phyloP scores from a whole-genome alignment of 345 rosid genomes.

The Raphanus sativus region DNA sequence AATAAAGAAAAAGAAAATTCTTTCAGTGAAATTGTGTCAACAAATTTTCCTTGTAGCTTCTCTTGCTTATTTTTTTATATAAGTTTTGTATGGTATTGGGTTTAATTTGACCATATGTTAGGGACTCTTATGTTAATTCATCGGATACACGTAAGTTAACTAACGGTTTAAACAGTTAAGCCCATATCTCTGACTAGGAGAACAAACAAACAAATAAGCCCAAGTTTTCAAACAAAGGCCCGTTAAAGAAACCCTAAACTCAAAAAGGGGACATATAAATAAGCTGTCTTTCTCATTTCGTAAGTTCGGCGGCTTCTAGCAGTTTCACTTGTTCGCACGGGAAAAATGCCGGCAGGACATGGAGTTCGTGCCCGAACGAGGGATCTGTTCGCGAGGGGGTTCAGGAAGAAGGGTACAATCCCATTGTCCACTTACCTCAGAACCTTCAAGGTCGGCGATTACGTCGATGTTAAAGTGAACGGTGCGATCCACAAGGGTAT shows the following conservation, averaged over 20 bases:
- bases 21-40: not conserved
- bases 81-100: too few relatives aligned
- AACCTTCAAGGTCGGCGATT: not conserved
- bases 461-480: not conserved
- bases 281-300: not conserved
- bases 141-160: not conserved
- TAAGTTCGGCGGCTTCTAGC: not conserved
- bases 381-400: not conserved
- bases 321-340: not conserved
- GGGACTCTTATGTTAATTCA: not conserved
- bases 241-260: not conserved
- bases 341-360: not conserved
- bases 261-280: not conserved
- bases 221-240: not conserved
- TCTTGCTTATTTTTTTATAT: not conserved
- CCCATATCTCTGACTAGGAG: not conserved
- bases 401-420: not conserved
- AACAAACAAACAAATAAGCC: not conserved
- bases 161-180: not conserved
- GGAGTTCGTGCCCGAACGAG: not conserved
- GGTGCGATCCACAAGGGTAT: not conserved
- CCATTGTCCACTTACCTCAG: not conserved
- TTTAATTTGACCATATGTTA: not conserved
- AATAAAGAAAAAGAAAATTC: too few relatives aligned
- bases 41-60: not conserved